Evolutionary conservation across 2,329 filamentous ascomycete genomes (phyloP), one percentile per base, ranked within the genome.

Genomic region (Trichoderma lentiforme): DNA sequence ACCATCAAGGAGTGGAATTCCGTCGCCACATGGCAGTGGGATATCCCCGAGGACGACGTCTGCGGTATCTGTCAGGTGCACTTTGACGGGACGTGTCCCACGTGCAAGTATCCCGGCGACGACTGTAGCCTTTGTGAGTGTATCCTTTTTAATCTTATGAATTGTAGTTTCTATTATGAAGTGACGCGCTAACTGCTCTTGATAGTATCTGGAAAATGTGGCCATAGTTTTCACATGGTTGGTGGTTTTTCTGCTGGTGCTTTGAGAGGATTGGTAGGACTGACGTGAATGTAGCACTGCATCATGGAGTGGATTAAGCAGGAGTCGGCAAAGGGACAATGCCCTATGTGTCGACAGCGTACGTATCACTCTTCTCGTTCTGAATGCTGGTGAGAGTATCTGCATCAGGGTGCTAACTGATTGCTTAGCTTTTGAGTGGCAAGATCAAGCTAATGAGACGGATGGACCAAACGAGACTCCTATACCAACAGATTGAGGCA

Each of bases 11-110:
- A 93, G 80, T 98, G 95, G 94, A 92, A 96, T 78, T 93, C 94
- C 4, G 94, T 99, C 74, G 96, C 96, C 21, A 95, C 94, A 70
- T 99, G 96, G 96, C 91, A 93, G 75, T 99, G 96, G 96, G 93
- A 98, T 81, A 93, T 98, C 78, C 94, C 95, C 28, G 94, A 97
- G 78, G 95, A 98, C 83, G 95, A 99, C 80, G 95, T 98, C 74
- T 99, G 96, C 78, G 96, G 96, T 77, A 99, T 99, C 84, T 99
- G 96, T 83, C 95, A 97, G 80, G 95, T 97, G 74, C 93, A 97
- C 78, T 99, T 98, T 80, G 96, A 99, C 81, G 95, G 95, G 73
- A 98, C 96, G 30, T 99, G 96, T 85, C 95, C 96, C 61, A 97
- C 94, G 70, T 99, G 96, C 90, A 97, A 97, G 86, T 98, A 94